Conservation (phyloP, 2,329 filamentous ascomycete species). For the Phialemonium atrogriseum region DNA sequence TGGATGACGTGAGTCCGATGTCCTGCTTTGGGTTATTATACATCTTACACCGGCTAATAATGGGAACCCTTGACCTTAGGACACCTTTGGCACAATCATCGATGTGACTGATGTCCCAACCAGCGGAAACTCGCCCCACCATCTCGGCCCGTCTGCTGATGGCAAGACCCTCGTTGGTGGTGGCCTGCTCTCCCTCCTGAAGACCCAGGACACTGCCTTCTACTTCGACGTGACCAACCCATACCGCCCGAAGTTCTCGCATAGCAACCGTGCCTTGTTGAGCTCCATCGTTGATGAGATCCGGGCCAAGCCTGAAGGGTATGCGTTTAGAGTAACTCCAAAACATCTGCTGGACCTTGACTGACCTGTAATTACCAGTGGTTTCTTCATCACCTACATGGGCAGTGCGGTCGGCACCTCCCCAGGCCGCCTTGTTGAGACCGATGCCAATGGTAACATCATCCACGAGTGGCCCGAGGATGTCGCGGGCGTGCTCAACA, state of each 20-base stretch:
- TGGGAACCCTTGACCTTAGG: no score
- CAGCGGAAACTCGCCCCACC: slow-evolving; percentile 53
- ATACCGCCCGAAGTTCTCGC: slow-evolving; percentile 49
- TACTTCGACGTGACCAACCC: slow-evolving; percentile 54
- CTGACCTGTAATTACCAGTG: slow-evolving; percentile 16
- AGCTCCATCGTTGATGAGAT: slow-evolving; percentile 55
- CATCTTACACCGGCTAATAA: slow-evolving; percentile 2
- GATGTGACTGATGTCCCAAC: slow-evolving; percentile 49
- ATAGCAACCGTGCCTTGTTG: slow-evolving; percentile 51
- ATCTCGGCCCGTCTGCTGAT: slow-evolving; percentile 44
- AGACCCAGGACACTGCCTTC: slow-evolving; percentile 53
- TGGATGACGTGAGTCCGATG: slow-evolving; percentile 49
- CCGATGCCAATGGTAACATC: slow-evolving; percentile 49
- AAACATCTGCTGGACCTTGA: neutral
- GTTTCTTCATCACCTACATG: slow-evolving; percentile 56
- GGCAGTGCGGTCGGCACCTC: slow-evolving; percentile 49
- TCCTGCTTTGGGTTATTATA: neutral
- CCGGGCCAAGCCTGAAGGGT: slow-evolving; percentile 52
- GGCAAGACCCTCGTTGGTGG: slow-evolving; percentile 50
- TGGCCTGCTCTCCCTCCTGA: slow-evolving; percentile 48
- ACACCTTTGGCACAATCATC: slow-evolving; percentile 53
- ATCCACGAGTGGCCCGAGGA: slow-evolving; percentile 56
- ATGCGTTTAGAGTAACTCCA: slow-evolving; percentile 5
- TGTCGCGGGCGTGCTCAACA: slow-evolving; percentile 42
- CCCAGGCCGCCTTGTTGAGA: slow-evolving; percentile 53